Conservation (phyloP, 2,329 filamentous ascomycete species). For the Colletotrichum australisinense region DNA sequence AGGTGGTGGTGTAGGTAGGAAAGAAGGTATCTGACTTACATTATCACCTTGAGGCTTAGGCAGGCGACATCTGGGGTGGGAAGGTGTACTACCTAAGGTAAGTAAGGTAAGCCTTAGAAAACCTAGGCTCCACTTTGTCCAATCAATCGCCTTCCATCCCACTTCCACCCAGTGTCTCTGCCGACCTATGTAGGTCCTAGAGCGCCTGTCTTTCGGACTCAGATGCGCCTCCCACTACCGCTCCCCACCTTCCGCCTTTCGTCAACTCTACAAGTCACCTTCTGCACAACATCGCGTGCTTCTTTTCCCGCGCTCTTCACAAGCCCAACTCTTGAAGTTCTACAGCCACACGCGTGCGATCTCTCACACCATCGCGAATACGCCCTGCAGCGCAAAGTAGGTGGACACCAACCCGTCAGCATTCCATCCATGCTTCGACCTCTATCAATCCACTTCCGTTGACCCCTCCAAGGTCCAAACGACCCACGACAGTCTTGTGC, state of each 20-base stretch:
- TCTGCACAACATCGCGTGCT: background rate
- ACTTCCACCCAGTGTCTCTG: constrained; percentile 12
- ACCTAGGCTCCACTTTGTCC: background rate
- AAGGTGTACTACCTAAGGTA: background rate
- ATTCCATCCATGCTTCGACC: background rate
- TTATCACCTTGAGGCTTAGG: background rate
- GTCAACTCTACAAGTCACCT: background rate
- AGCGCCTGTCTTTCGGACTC: background rate
- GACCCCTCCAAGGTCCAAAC: background rate
- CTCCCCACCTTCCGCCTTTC: constrained; percentile 13
- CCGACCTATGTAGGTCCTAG: background rate
- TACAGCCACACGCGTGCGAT: background rate
- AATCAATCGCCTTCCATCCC: constrained; percentile 23
- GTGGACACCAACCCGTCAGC: background rate
- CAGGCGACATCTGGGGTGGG: background rate
- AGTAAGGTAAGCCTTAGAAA: constrained; percentile 10
- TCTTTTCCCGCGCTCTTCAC: background rate
- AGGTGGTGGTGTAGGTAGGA: background rate
- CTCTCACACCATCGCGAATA: background rate
- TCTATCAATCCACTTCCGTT: background rate
- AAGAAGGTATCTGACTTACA: background rate
- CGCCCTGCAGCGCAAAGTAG: background rate
- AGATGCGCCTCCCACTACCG: background rate
- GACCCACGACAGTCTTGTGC: background rate
- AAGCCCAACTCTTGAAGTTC: background rate